Percentiles rank a stretch among this genome's conserved stretches.
phyloP scores from a whole-genome alignment of 345 rosid species.

The Rhodamnia rubescens region DNA sequence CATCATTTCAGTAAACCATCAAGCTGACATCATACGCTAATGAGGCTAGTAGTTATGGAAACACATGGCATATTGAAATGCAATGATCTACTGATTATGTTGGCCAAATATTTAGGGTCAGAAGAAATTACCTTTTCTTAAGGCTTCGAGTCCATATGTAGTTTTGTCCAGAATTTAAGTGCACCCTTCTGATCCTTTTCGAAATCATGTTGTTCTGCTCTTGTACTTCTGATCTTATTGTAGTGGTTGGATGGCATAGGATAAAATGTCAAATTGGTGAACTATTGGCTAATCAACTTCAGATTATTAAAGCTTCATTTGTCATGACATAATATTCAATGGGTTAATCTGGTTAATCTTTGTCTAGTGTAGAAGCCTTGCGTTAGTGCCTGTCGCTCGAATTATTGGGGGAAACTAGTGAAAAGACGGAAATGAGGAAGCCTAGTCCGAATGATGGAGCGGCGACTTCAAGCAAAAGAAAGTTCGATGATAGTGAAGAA shows the following conservation, averaged over 20 bases:
- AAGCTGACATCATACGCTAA: background rate
- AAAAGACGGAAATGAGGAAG: conserved; percentile 14
- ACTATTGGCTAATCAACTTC: background rate
- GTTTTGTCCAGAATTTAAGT: background rate
- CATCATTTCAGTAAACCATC: background rate
- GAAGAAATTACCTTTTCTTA: background rate
- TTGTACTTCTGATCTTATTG: background rate
- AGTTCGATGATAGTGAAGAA: conserved; percentile 21
- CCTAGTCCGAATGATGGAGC: background rate
- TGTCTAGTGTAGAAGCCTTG: background rate
- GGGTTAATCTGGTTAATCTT: background rate
- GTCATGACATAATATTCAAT: background rate
- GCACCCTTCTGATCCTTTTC: background rate
- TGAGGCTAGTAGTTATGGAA: background rate
- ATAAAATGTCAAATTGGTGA: background rate
- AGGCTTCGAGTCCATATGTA: background rate
- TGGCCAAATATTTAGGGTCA: background rate
- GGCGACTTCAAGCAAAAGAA: conserved; percentile 13
- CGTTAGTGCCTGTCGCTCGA: background rate
- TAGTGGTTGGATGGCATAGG: background rate
- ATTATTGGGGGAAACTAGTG: background rate
- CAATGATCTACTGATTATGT: background rate
- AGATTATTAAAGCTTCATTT: background rate
- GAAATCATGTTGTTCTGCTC: background rate
- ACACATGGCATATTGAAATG: background rate